These are phyloP conservation scores for Hyphopichia pseudoburtonii DNA, from an alignment of 1,139 yeast genomes.

Conservation along the genomic window DNA sequence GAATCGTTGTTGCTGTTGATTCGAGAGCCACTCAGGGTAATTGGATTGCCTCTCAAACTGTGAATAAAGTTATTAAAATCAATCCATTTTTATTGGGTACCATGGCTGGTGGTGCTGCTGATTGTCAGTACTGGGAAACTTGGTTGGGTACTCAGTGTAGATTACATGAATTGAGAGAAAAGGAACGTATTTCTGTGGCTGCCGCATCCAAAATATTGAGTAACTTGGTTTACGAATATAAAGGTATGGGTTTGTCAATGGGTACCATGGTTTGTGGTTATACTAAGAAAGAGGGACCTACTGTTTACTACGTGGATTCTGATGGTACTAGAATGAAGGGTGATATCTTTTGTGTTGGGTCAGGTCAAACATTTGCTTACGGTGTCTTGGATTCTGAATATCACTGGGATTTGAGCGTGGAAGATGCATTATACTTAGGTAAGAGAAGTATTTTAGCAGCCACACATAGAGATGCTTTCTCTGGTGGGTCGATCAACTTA, in stretches of 20 bases:
- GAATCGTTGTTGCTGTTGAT: conserved; percentile 95
- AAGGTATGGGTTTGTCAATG: conserved; percentile 99
- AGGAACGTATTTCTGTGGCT: conserved; percentile 92
- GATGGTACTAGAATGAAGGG: conserved; percentile 97
- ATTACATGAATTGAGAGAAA: conserved; percentile 89
- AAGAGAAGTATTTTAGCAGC: conserved; percentile 97
- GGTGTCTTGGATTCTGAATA: conserved; percentile 95
- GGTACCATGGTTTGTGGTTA: conserved; percentile 99
- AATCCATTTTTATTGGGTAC: conserved; percentile 95
- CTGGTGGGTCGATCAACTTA: conserved; percentile 95
- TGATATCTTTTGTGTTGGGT: conserved; percentile 94
- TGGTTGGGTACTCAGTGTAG: conserved; percentile 98
- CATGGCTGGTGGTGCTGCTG: conserved; percentile 99
- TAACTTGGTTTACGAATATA: conserved; percentile 88
- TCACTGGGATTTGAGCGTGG: conserved; percentile 85
- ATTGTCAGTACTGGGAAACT: conserved; percentile 99
- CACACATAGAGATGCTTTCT: conserved; percentile 96
- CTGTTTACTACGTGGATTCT: conserved; percentile 93
- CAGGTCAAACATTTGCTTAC: conserved; percentile 99
- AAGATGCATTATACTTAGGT: conserved; percentile 91
- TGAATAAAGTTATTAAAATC: conserved; percentile 93
- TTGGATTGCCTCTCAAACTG: conserved; percentile 98
- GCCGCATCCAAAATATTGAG: conserved; percentile 94
- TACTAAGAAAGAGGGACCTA: conserved; percentile 93
- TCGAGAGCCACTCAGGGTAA: conserved; percentile 98